Conservation (phyloP, 345 rosid species). For the Populus ilicifolia region DNA sequence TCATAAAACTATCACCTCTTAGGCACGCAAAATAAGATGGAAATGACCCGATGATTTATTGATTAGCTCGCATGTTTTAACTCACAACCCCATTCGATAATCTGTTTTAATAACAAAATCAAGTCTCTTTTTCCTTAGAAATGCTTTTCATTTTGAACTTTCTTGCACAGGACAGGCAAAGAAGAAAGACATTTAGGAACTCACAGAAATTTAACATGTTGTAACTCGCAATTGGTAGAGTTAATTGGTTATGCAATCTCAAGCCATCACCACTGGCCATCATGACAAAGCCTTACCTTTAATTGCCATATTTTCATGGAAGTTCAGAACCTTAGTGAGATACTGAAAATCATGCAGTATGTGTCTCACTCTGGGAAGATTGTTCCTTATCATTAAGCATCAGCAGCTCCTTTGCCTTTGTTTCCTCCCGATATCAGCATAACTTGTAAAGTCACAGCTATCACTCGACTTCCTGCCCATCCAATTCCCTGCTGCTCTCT, state of each 20-base stretch:
- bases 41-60: not conserved
- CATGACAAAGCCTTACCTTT: not conserved
- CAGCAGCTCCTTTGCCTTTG: not conserved
- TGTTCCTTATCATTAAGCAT: not conserved
- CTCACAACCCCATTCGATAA: not conserved
- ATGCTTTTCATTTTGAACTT: no score
- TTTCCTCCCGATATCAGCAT: not conserved
- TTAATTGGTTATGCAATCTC: not conserved
- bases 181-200: no score
- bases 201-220: no score
- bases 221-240: no score
- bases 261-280: not conserved
- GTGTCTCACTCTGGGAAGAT: not conserved
- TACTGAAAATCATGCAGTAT: no score
- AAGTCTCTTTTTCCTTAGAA: no score
- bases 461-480: not conserved
- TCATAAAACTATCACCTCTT: not conserved
- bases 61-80: not conserved
- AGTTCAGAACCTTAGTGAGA: no score
- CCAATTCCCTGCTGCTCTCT: constrained; percentile 10
- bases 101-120: not conserved
- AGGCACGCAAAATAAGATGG: not conserved
- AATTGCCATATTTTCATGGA: not conserved
- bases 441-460: not conserved
- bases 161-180: no score